These are phyloP conservation scores for Candida hungchunana DNA, from an alignment of 805 yeast species.

Conservation along the genomic window DNA sequence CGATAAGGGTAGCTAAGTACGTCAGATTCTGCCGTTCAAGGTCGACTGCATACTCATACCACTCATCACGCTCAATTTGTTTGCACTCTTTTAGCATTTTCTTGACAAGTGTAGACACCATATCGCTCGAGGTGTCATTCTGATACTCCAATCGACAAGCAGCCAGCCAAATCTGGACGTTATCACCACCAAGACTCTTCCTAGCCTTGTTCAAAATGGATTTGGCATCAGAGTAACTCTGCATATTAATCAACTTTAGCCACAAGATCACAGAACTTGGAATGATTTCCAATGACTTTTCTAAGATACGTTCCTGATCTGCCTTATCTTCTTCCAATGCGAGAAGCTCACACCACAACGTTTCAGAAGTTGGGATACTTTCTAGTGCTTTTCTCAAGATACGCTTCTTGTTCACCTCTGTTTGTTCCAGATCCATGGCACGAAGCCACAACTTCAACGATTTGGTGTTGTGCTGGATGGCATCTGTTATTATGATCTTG, in stretches of 20 bases:
- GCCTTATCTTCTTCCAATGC: constrained; percentile 50
- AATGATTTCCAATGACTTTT: constrained; percentile 64
- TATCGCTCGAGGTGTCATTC: constrained; percentile 36
- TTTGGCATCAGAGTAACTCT: constrained; percentile 45
- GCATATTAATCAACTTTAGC: constrained; percentile 49
- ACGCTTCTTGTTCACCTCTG: constrained; percentile 45
- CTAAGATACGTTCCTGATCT: constrained; percentile 49
- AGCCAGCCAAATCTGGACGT: constrained; percentile 60
- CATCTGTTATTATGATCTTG: constrained; percentile 60
- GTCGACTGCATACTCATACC: constrained; percentile 53
- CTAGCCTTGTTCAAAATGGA: constrained; percentile 57
- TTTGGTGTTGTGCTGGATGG: constrained; percentile 49
- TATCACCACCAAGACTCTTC: constrained; percentile 39
- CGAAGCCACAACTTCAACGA: constrained; percentile 69
- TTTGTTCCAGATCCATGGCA: constrained; percentile 65
- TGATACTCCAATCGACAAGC: constrained; percentile 68
- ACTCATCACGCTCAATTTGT: constrained; percentile 36
- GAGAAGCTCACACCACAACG: constrained; percentile 68
- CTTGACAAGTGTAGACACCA: constrained; percentile 43
- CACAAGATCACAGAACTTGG: constrained; percentile 65
- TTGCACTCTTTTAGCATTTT: constrained; percentile 43
- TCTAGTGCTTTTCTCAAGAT: constrained; percentile 72
- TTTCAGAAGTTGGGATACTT: constrained; percentile 48
- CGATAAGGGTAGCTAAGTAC: constrained; percentile 50
- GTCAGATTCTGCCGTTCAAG: constrained; percentile 46